Evolutionary conservation across 2,329 filamentous ascomycete genomes (phyloP), one percentile per base, ranked within the genome.

Genomic region (Pseudogymnoascus sp.): DNA sequence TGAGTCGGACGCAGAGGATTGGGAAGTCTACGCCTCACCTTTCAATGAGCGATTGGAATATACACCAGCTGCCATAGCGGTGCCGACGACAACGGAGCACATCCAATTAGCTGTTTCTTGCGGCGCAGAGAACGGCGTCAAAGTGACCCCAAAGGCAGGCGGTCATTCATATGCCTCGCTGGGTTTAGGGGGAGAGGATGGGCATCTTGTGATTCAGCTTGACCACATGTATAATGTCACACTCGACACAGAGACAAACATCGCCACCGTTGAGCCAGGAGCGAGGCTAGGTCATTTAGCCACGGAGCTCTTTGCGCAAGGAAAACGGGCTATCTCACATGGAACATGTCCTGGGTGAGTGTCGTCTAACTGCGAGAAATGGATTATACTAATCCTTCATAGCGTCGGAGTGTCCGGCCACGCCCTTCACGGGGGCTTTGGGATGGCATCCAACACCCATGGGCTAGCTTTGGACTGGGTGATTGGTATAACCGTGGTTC

Each of bases 151-250:
- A 1, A 78, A 77, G 64, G 75, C 76, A 39, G 81, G 81, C 10
- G 81, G 81, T 0, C 81, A 83, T 69, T 80, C 78, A 40, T 83
- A 81, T 68, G 81, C 73, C 0, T 81, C 79, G 31, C 79, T 77
- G 62, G 79, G 79, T 64, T 73, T 74, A 8, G 77, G 77, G 1
- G 77, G 77, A 4, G 71, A 73, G 23, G 72, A 78, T 64, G 62
- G 77, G 0, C 74, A 75, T 10, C 68, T 80, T 7, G 72, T 79
- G 12, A 69, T 80, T 29, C 73, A 77, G 51, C 66, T 80, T 36
- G 74, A 78, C 39, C 71, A 72, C 3, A 77, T 79, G 71, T 70
- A 76, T 18, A 66, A 66, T 4, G 71, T 79, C 31, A 62, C 60
- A 18, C 74, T 72, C 68, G 69, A 63, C 7, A 47, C 42, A 66